A percentile compares a stretch with the other conserved stretches of the same genome.
Conservation (phyloP, 495 filamentous ascomycete genomes). For the Lophium mytilinum region DNA sequence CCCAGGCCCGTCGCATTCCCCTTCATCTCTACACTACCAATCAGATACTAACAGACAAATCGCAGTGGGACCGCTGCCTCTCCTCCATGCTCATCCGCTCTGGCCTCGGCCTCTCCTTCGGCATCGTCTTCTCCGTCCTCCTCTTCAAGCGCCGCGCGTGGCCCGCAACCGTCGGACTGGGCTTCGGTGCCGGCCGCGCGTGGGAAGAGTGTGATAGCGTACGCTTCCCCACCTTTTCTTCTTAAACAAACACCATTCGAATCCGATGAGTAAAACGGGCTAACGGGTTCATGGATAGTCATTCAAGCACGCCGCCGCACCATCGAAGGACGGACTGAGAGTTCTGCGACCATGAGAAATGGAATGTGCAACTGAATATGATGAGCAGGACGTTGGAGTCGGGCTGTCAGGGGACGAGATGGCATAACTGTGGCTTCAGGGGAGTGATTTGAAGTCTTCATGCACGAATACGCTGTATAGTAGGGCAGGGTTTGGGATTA, state of each 20-base stretch:
- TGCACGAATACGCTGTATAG: background rate
- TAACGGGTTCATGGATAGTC: slow-evolving; percentile 12
- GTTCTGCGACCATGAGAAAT: slow-evolving; percentile 20
- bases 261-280: background rate
- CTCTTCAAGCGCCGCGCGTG: slow-evolving; percentile 96
- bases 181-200: slow-evolving; percentile 90
- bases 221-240: slow-evolving; percentile 8
- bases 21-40: background rate
- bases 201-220: slow-evolving; percentile 81
- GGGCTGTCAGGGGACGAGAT: background rate
- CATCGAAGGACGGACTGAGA: slow-evolving; percentile 25
- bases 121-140: slow-evolving; percentile 95
- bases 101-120: slow-evolving; percentile 85
- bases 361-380: background rate
- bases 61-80: slow-evolving; percentile 93
- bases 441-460: background rate
- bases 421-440: background rate
- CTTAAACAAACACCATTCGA: background rate
- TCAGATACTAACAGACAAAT: slow-evolving; percentile 12
- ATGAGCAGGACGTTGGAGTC: background rate
- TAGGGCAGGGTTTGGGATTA: background rate
- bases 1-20: too few species aligned
- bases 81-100: slow-evolving; percentile 95
- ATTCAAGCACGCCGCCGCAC: slow-evolving; percentile 24
- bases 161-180: slow-evolving; percentile 85